phyloP scores from a whole-genome alignment of 2,329 filamentous ascomycete genomes.

The Harringtonia aguacate region DNA sequence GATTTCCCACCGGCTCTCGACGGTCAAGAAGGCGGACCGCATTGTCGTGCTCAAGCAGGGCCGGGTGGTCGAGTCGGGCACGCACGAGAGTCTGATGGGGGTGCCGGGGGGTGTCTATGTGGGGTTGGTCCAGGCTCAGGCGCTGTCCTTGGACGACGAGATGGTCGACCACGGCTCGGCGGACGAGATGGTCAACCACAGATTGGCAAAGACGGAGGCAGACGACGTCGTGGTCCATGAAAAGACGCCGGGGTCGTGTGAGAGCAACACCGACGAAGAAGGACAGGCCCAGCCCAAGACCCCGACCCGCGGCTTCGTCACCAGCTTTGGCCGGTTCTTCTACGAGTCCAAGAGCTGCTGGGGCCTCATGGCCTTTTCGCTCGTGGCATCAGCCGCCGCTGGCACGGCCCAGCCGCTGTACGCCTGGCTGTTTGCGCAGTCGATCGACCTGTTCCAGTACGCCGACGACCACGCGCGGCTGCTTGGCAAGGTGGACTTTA shows the following conservation, averaged over 20 bases:
- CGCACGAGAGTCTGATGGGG: conserved; percentile 58
- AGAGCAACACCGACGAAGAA: no score
- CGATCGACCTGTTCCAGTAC: conserved; percentile 35
- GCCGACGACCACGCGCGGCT: conserved; percentile 44
- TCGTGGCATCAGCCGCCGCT: conserved; percentile 34
- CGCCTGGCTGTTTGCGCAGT: conserved; percentile 43
- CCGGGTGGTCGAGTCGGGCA: conserved; percentile 60
- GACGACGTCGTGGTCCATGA: no score
- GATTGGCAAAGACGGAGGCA: conserved; percentile 17
- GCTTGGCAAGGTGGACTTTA: no score
- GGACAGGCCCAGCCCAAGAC: background rate
- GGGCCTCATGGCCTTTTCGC: conserved; percentile 35
- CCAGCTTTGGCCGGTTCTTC: conserved; percentile 45
- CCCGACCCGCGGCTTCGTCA: conserved; percentile 22
- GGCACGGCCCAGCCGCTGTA: conserved; percentile 37
- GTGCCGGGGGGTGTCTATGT: conserved; percentile 55
- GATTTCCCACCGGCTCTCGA: conserved; percentile 37
- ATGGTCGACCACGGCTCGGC: conserved; percentile 54
- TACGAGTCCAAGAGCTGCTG: conserved; percentile 41
- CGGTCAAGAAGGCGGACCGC: conserved; percentile 65
- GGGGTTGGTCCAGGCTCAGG: conserved; percentile 54
- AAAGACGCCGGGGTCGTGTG: no score
- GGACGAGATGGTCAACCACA: conserved; percentile 24
- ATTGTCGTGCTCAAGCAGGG: conserved; percentile 70
- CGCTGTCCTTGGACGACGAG: conserved; percentile 35